Base-by-base conservation (phyloP, 2,329 filamentous ascomycete genomes). In the Fusarium equiseti region DNA sequence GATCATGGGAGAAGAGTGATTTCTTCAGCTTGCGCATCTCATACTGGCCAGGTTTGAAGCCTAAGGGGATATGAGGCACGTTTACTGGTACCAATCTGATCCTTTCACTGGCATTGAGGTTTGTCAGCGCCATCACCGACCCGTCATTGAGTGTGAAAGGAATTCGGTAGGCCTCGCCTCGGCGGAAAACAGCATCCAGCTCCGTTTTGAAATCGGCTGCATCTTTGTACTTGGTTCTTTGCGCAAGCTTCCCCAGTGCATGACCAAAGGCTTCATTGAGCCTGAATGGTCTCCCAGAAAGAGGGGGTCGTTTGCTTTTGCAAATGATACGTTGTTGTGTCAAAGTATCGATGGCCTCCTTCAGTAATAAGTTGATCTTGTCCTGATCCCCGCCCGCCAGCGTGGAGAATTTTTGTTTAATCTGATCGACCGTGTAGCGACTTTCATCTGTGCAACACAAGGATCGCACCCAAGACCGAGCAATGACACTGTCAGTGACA, bases 21-120 rank as follows among this genome's bases (percentile, higher is more conserved):
- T 91, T 90, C 38, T 91, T 87, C 67, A 91, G 90, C 62, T 88
- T 88, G 59, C 91, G 86, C 24, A 89, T 91, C 74, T 92, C 89
- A 78, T 94, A 94, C 69, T 91, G 89, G 18, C 88, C 88, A 10
- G 90, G 90, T 56, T 88, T 87, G 74, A 94, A 91, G 2, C 92
- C 92, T 76, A 92, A 90, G 3, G 90, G 89, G 31, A 92, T 88
- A 52, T 85, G 74, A 2, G 88, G 88, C 8, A 91, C 85, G 43
- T 90, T 83, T 3, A 84, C 76, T 0, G 87, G 82, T 6, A 84
- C 80, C 9, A 92, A 75, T 18, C 77, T 81, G 44, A 94, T 82
- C 43, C 87, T 84, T 6, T 88, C 86, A 52, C 85, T 78, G 1
- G 89, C 87, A 65, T 90, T 86, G 58, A 95, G 78, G 72, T 92